These are phyloP conservation scores for Lodderomyces oxycetoniae DNA, from an alignment of 1,139 yeast species.

Conservation along the genomic window DNA sequence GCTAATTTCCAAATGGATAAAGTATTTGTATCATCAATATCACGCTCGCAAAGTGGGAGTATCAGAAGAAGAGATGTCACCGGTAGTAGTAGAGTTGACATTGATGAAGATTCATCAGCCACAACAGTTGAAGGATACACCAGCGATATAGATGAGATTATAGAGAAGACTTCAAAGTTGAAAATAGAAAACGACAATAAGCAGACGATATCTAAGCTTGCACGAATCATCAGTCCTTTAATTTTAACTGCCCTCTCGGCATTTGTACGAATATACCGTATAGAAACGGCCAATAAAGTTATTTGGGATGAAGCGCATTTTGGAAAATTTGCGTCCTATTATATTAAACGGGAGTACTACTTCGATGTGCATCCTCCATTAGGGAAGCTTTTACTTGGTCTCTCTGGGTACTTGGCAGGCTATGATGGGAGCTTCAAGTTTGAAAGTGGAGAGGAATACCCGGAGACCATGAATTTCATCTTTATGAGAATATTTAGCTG, in stretches of 20 bases:
- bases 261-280: constrained; percentile 61
- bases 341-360: constrained; percentile 60
- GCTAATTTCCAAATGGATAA: too few species aligned
- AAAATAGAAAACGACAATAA: constrained; percentile 13
- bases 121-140: constrained; percentile 48
- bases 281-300: constrained; percentile 60
- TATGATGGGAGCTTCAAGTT: constrained; percentile 64
- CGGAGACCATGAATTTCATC: constrained; percentile 49
- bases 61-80: too few species aligned
- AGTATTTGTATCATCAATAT: too few species aligned
- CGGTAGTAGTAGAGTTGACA: too few species aligned
- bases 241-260: constrained; percentile 55
- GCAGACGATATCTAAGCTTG: constrained; percentile 12
- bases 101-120: too few species aligned
- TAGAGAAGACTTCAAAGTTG: constrained; percentile 23
- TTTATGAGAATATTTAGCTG: constrained; percentile 67
- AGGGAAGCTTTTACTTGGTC: constrained; percentile 66
- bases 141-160: constrained; percentile 25
- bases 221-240: constrained; percentile 28
- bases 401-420: constrained; percentile 63
- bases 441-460: constrained; percentile 56
- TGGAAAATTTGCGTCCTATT: constrained; percentile 62
- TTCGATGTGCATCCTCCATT: constrained; percentile 80
- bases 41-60: too few species aligned
- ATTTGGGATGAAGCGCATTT: constrained; percentile 98